A percentile compares a stretch with the other conserved stretches of the same genome.
phyloP scores from a whole-genome alignment of 179 eudicot species.

The Vitellaria paradoxa region DNA sequence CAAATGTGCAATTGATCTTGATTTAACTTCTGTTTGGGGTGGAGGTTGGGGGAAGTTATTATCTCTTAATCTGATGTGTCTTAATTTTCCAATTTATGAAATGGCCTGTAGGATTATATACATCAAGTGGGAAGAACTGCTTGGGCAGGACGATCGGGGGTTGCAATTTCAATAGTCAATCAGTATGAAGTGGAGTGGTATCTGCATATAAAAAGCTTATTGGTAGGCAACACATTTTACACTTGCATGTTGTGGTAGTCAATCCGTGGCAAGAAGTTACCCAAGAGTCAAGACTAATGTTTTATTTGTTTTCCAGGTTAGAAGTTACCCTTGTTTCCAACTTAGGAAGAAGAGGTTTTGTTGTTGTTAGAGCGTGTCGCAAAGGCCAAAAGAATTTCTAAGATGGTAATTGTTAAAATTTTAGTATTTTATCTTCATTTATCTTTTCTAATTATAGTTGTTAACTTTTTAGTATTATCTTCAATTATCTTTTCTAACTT shows the following conservation, averaged over 20 bases:
- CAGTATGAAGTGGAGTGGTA: conserved; percentile 84
- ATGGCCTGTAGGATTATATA: too few relatives aligned
- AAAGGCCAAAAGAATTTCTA: conserved; percentile 73
- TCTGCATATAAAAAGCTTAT: conserved; percentile 72
- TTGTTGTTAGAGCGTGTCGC: conserved; percentile 63
- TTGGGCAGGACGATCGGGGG: conserved; percentile 92
- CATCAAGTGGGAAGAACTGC: too few relatives aligned
- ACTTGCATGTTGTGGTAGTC: neutral
- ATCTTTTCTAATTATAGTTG: too few relatives aligned
- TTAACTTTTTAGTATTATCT: too few relatives aligned
- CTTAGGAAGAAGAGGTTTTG: too few relatives aligned
- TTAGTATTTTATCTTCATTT: too few relatives aligned
- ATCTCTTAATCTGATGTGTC: neutral
- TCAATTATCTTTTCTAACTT: too few relatives aligned
- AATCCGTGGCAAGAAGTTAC: neutral
- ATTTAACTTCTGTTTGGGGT: neutral
- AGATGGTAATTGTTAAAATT: conserved; percentile 59
- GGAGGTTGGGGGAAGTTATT: neutral
- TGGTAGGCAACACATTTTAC: too few relatives aligned
- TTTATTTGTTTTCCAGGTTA: conserved; percentile 41
- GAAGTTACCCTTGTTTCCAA: conserved; percentile 57
- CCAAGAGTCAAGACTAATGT: neutral
- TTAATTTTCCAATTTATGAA: too few relatives aligned
- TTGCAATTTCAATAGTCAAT: conserved; percentile 77
- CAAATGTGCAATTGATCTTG: neutral